Evolutionary conservation across 352 stramenopile genomes (phyloP).

Genomic region (Thalassiosira hispida): DNA sequence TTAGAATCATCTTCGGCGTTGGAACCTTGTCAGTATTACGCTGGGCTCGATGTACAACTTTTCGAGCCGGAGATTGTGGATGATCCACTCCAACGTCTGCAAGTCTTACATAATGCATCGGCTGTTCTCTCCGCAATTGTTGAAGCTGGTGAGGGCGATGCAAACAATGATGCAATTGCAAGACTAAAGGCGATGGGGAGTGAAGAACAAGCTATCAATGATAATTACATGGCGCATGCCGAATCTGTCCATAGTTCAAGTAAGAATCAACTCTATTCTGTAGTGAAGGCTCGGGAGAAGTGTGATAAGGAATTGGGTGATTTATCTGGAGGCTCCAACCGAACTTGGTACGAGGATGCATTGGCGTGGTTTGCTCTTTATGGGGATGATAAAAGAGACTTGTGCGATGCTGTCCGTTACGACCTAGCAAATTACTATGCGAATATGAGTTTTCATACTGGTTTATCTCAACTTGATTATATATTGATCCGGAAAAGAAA

Average conservation of each 20-base stretch:
- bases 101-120: conserved; percentile 65
- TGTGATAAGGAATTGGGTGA: conserved; percentile 21
- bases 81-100: conserved; percentile 65
- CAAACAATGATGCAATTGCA: not conserved
- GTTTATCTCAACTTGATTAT: conserved; percentile 8
- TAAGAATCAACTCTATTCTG: conserved; percentile 28
- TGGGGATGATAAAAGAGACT: conserved; percentile 28
- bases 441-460: no score
- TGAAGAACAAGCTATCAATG: conserved; percentile 15
- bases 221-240: conserved; percentile 35
- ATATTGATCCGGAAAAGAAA: conserved; percentile 35
- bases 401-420: conserved; percentile 49
- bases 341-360: conserved; percentile 63
- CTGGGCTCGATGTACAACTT: conserved; percentile 59
- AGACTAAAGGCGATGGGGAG: conserved; percentile 19
- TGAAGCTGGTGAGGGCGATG: conserved; percentile 22
- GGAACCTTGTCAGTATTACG: conserved; percentile 13
- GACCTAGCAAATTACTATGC: conserved; percentile 44
- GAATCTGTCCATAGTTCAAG: conserved; percentile 43
- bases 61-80: conserved; percentile 64
- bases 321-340: conserved; percentile 41
- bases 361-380: conserved; percentile 42
- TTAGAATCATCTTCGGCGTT: not conserved
- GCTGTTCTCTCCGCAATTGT: conserved; percentile 37
- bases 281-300: conserved; percentile 13